Conservation (phyloP, 2,329 filamentous ascomycete species). For the Penicillium sp. region DNA sequence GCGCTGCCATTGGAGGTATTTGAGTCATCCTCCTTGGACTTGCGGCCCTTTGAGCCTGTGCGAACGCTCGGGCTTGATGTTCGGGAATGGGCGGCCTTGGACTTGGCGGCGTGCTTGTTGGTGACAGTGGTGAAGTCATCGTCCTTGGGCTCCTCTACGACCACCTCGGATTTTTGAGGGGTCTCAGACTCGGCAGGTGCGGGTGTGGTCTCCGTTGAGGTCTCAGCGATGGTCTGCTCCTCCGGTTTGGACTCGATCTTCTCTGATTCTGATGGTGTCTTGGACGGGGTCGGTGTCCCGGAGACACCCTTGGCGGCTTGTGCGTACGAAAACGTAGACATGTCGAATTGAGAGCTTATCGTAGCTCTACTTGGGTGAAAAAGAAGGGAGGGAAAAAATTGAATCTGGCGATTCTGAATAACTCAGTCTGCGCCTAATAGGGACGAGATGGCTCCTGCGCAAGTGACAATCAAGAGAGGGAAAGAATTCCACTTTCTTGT, state of each 20-base stretch:
- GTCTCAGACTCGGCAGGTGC: constrained; percentile 49
- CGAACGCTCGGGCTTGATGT: constrained; percentile 56
- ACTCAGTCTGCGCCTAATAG: constrained; percentile 19
- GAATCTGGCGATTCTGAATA: constrained; percentile 25
- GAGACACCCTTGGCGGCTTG: constrained; percentile 85
- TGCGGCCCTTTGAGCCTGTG: constrained; percentile 51
- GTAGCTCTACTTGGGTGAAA: constrained; percentile 17
- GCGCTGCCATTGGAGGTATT: constrained; percentile 63
- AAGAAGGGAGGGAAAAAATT: neutral
- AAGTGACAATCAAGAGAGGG: constrained; percentile 23
- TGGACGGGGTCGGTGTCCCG: constrained; percentile 47
- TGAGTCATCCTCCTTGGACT: constrained; percentile 60
- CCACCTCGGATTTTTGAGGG: constrained; percentile 41
- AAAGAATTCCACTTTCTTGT: constrained; percentile 29
- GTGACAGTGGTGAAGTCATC: constrained; percentile 34
- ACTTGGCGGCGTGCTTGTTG: constrained; percentile 25
- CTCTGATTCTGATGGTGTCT: constrained; percentile 35
- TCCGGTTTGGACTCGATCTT: constrained; percentile 32
- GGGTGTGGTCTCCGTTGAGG: constrained; percentile 31
- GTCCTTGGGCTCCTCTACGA: constrained; percentile 33
- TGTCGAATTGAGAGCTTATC: constrained; percentile 47
- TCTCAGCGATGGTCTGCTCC: constrained; percentile 28
- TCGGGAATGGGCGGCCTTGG: constrained; percentile 39
- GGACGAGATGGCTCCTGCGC: constrained; percentile 29
- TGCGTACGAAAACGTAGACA: constrained; percentile 82